Base-by-base conservation (phyloP, 2,329 filamentous ascomycete species). In the Apiospora marii region DNA sequence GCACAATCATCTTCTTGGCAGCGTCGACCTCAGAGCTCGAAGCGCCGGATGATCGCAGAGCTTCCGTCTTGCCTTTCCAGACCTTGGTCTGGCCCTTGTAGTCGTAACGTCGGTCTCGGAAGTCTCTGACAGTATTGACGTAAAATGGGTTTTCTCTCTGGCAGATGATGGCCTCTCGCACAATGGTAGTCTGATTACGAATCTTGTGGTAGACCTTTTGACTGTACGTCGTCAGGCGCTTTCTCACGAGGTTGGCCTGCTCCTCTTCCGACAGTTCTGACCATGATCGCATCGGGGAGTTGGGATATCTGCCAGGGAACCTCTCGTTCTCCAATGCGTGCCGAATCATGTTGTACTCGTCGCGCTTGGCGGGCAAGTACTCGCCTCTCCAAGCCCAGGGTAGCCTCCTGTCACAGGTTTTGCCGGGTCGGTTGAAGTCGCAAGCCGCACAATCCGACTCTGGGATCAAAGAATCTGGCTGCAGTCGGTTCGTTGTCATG, bases 171-270 rank as follows among this genome's bases (percentile, higher is more conserved):
- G 97, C 96, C 82, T 99, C 96, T 71, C 95, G 91, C 74, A 96
- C 92, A 73, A 97, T 96, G 0, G 94, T 98, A 69, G 92, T 97
- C 16, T 94, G 93, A 74, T 98, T 96, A 82, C 97, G 95, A 73
- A 99, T 98, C 82, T 98, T 99, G 87, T 99, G 96, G 81, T 99
- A 99, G 75, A 99, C 97, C 84, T 99, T 99, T 82, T 98, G 97
- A 79, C 94, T 97, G 85, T 97, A 99, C 46, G 95, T 89, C 75
- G 96, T 94, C 68, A 99, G 85, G 46, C 96, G 92, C 80, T 98
- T 99, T 77, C 94, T 93, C 69, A 97, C 87, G 48, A 96, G 86
- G 0, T 79, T 84, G 0, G 95, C 92, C 82, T 97, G 96, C 79
- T 99, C 96, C 73, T 98, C 95, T 2, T 88, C 82, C 24, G 90